Percentiles rank a stretch among this genome's conserved stretches.
Conservation (phyloP, 108 stramenopile species). For the Fragilariopsis cylindrus region DNA sequence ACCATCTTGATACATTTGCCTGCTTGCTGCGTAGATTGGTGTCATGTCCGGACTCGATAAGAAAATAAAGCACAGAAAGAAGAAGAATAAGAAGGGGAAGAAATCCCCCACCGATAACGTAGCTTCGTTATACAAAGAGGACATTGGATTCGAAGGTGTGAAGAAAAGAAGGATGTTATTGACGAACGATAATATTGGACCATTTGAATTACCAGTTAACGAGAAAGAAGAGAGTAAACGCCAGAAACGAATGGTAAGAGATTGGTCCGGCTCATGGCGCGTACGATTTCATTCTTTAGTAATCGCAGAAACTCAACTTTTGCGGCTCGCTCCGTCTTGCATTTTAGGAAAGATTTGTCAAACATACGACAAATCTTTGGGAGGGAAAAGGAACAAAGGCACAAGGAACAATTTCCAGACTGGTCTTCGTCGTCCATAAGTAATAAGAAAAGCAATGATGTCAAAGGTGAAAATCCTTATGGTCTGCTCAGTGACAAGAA, state of each 20-base stretch:
- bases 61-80: neutral
- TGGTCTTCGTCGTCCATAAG: neutral
- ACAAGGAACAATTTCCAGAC: neutral
- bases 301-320: no score
- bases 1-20: no score
- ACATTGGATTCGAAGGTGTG: constrained; percentile 32
- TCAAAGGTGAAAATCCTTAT: neutral
- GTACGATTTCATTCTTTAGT: no score
- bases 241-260: constrained; percentile 35
- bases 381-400: neutral
- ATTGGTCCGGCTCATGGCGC: neutral
- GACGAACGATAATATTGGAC: neutral
- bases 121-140: constrained; percentile 34
- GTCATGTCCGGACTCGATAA: no score
- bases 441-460: neutral
- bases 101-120: constrained; percentile 7
- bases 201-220: constrained; percentile 4
- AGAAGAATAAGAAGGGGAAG: constrained; percentile 10
- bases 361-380: neutral
- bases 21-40: no score
- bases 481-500: neutral
- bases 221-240: constrained; percentile 27
- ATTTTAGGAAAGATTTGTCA: constrained; percentile 27
- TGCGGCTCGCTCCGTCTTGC: neutral
- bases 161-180: constrained; percentile 15